Evolutionary conservation across 1,284 basidiomycete species (phyloP), one percentile per base, ranked within the genome.

Genomic region (Pholiota adiposa): DNA sequence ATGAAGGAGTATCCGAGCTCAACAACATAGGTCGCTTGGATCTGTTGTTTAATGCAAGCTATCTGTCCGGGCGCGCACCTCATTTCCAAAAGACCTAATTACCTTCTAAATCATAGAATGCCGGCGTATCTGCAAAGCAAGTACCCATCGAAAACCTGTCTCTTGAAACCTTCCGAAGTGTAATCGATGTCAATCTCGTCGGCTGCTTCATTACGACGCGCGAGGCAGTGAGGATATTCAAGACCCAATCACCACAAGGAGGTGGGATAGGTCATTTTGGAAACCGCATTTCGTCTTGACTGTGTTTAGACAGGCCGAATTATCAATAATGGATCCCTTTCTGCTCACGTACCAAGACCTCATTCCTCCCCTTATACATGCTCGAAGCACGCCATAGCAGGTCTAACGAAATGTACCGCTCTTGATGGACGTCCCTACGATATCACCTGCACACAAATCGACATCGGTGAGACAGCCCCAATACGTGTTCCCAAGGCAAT

Each of bases 291-390:
- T 43, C 14, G 27, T 31, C 16, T 7, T 44, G 19, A 40, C 2
- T 16, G 49, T 50, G 19, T 44, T 31, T 41, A 14, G 19, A 27
- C 61, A 86, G 86, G 86, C 2, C 82, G 90, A 12, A 91, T 95
- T 66, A 89, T 94, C 74, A 94, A 94, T 76, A 93, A 94, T 65
- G 91, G 92, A 6, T 92, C 88, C 38, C 83, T 94, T 57, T 86
- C 90, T 0, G 90, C 92, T 0, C 83, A 89, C 63, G 79, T 85
- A 0, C 92, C 93, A 1, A 82, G 93, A 27, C 90, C 89, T 2
- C 74, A 85, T 66, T 82, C 86, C 0, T 77, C 78, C 4, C 82
- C 90, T 0, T 94, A 94, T 71, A 89, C 90, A 0, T 77, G 85
- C 40, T 88, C 90, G 5, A 94, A 94, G 72, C 92, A 94, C 68